Conservation (phyloP, 306 rosid genomes). For the Cucurbita ficifolia region DNA sequence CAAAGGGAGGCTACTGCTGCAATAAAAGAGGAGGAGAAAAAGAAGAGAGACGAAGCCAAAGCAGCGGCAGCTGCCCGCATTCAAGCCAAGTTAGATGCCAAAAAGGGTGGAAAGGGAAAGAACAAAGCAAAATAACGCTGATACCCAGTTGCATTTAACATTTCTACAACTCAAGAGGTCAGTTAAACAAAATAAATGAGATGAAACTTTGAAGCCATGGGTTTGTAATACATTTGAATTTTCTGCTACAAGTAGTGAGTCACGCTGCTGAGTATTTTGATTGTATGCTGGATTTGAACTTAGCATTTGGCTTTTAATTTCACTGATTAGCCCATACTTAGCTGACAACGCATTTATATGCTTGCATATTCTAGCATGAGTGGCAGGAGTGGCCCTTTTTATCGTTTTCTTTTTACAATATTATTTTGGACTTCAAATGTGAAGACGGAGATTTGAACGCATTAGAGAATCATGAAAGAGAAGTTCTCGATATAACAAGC, state of each 20-base stretch:
- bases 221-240: neutral
- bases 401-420: neutral
- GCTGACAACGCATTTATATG: too few relatives aligned
- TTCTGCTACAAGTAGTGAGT: neutral
- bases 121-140: constrained; percentile 51
- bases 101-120: constrained; percentile 92
- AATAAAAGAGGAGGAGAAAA: constrained; percentile 73
- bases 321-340: neutral
- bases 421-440: neutral
- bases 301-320: neutral
- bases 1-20: constrained; percentile 88
- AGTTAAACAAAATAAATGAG: neutral
- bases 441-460: neutral
- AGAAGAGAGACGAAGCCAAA: constrained; percentile 81
- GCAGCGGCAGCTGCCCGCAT: constrained; percentile 86
- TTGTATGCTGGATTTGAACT: neutral
- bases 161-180: neutral
- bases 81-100: constrained; percentile 83
- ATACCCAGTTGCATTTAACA: neutral
- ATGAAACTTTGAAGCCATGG: neutral
- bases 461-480: too few relatives aligned
- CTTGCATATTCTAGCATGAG: too few relatives aligned
- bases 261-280: neutral
- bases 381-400: neutral
- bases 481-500: neutral